Base-by-base conservation (phyloP, 2,329 filamentous ascomycete species). In the Arthrobotrys pseudoclavata region DNA sequence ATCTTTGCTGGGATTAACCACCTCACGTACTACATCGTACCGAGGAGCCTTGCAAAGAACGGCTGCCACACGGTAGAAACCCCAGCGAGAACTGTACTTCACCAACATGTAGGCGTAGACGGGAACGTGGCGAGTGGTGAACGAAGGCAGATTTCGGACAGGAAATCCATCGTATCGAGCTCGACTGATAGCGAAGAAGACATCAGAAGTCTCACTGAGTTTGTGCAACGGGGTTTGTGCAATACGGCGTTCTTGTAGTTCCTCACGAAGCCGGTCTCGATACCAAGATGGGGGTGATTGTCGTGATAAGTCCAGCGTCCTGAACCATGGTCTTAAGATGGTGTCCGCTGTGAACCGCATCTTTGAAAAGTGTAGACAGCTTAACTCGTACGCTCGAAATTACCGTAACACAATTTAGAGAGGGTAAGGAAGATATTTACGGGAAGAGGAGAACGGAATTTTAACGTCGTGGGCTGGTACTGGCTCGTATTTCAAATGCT, bases 131-230 rank as follows among this genome's bases (percentile, higher is more conserved):
- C 78, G 67, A 29, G 47, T 82, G 0, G 57, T 82, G 26, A 84
- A 53, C 6, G 62, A 78, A 15, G 64, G 64, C 7, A 34, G 48
- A 2, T 22, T 34, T 1, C 82, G 79, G 53, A 85, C 77, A 9
- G 82, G 80, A 64, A 82, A 82, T 2, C 84, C 84, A 80, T 86
- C 85, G 75, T 84, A 81, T 1, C 78, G 80, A 20, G 85, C 83
- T 63, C 85, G 82, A 80, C 81, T 84, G 62, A 85, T 82, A 22
- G 82, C 81, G 80, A 85, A 86, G 60, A 86, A 82, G 26, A 86
- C 84, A 71, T 86, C 85, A 2, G 85, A 82, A 4, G 84, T 84
- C 79, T 86, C 85, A 81, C 85, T 86, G n/a, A 86, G 80, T 62
- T 81, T 83, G 61, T 82, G 72, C 63, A 82, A 79, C 13, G 22